phyloP scores from a whole-genome alignment of 495 filamentous ascomycete genomes.

The Aspergillus heteromorphus region DNA sequence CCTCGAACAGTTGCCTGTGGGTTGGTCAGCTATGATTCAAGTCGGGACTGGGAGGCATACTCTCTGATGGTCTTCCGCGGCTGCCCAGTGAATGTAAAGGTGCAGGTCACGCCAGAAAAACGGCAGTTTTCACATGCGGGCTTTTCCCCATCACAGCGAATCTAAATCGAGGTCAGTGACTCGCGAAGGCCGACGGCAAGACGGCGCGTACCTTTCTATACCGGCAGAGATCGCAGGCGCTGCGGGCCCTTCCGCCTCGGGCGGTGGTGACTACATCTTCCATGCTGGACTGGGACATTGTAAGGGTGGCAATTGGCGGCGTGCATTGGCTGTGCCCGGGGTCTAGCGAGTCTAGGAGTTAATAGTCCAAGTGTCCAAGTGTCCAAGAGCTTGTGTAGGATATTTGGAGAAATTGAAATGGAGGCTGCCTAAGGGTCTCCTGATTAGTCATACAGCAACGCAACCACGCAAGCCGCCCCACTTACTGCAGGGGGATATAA shows the following conservation, averaged over 20 bases:
- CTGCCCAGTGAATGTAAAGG: constrained; percentile 12
- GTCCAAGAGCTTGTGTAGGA: no score
- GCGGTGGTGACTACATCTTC: neutral
- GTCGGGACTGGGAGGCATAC: constrained; percentile 8
- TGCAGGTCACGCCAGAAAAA: constrained; percentile 19
- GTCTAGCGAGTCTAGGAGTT: no score
- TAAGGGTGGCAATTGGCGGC: no score
- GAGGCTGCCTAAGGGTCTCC: no score
- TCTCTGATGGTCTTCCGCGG: constrained; percentile 18
- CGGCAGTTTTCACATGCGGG: constrained; percentile 27
- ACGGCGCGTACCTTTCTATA: neutral
- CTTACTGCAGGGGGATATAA: no score
- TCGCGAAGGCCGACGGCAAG: neutral
- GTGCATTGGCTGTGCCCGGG: no score
- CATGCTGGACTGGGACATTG: neutral
- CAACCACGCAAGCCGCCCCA: no score
- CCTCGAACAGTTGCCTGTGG: constrained; percentile 19
- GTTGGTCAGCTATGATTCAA: neutral
- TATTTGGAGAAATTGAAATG: no score
- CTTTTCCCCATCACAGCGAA: constrained; percentile 23
- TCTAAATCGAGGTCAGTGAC: constrained; percentile 6
- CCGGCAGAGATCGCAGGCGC: constrained; percentile 2
- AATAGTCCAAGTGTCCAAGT: no score
- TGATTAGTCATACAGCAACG: no score
- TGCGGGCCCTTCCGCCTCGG: neutral